A percentile compares a stretch with the other conserved stretches of the same genome.
phyloP scores from a whole-genome alignment of 768 basidiomycete genomes.

The Lactarius indigo region DNA sequence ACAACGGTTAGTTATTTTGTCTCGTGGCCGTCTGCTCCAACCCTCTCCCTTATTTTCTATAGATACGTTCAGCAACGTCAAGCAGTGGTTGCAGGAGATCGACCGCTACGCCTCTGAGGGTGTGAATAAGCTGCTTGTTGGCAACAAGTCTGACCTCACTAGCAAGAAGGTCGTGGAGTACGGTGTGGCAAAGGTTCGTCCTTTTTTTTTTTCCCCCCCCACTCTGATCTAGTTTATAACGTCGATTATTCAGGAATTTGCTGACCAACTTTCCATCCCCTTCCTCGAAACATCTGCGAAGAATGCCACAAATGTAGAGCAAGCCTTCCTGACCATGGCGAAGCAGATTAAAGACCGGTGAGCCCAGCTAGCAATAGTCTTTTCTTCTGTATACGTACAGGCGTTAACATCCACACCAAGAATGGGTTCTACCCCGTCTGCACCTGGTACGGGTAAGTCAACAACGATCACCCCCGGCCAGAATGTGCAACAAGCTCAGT shows the following conservation, averaged over 20 bases:
- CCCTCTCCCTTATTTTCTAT: slow-evolving; percentile 14
- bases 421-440: slow-evolving; percentile 80
- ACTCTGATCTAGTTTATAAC: slow-evolving; percentile 7
- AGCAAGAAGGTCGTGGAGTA: slow-evolving; percentile 96
- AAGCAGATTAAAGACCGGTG: slow-evolving; percentile 94
- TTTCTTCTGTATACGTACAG: background rate
- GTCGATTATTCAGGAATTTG: slow-evolving; percentile 65
- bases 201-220: background rate
- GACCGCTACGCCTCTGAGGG: slow-evolving; percentile 97
- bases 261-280: slow-evolving; percentile 88
- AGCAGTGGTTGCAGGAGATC: slow-evolving; percentile 92
- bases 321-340: slow-evolving; percentile 98
- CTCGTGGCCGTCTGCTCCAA: background rate
- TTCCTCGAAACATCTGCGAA: slow-evolving; percentile 99
- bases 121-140: slow-evolving; percentile 97
- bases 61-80: slow-evolving; percentile 96
- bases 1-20: slow-evolving; percentile 58
- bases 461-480: slow-evolving; percentile 83
- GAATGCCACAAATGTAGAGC: slow-evolving; percentile 97
- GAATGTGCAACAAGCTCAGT: slow-evolving; percentile 71
- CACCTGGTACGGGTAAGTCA: slow-evolving; percentile 73
- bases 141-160: slow-evolving; percentile 98
- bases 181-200: slow-evolving; percentile 72
- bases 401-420: slow-evolving; percentile 36
- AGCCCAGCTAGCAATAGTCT: slow-evolving; percentile 23